These are phyloP conservation scores for Colletotrichum karsti DNA, from an alignment of 2,329 filamentous ascomycete species.

Conservation along the genomic window DNA sequence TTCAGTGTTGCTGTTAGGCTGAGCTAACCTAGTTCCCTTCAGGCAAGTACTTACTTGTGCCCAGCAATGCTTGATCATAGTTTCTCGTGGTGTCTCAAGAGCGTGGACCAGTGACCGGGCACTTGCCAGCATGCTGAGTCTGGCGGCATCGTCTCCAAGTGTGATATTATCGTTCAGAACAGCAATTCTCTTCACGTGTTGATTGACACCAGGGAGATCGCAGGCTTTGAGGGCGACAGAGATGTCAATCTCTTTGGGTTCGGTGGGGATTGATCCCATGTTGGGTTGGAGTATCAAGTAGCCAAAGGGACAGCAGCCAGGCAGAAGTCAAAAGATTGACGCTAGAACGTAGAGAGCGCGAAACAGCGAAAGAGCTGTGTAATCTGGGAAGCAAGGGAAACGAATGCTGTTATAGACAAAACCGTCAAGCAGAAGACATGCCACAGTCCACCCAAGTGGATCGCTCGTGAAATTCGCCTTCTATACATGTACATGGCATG, in stretches of 20 bases:
- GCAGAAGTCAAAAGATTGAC: too few species aligned
- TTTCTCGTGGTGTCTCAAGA: constrained; percentile 55
- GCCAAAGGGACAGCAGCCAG: too few species aligned
- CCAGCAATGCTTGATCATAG: constrained; percentile 55
- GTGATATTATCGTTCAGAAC: background rate
- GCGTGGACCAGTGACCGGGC: constrained; percentile 27
- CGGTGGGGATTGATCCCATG: background rate
- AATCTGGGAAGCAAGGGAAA: too few species aligned
- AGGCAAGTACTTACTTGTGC: constrained; percentile 40
- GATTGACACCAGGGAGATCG: background rate
- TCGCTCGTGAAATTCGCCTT: too few species aligned
- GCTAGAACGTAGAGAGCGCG: too few species aligned
- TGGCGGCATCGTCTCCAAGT: background rate
- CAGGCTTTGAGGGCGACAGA: constrained; percentile 2
- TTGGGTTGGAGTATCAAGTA: too few species aligned
- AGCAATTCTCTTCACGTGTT: background rate
- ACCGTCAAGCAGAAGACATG: too few species aligned
- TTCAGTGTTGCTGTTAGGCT: background rate
- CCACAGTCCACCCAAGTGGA: too few species aligned
- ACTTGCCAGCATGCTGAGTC: background rate
- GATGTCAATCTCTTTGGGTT: background rate
- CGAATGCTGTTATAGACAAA: too few species aligned
- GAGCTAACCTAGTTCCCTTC: background rate
- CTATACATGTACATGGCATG: too few species aligned
- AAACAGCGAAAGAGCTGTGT: too few species aligned